Evolutionary conservation across 2,329 filamentous ascomycete species (phyloP).

Genomic region (Claviceps sp.): DNA sequence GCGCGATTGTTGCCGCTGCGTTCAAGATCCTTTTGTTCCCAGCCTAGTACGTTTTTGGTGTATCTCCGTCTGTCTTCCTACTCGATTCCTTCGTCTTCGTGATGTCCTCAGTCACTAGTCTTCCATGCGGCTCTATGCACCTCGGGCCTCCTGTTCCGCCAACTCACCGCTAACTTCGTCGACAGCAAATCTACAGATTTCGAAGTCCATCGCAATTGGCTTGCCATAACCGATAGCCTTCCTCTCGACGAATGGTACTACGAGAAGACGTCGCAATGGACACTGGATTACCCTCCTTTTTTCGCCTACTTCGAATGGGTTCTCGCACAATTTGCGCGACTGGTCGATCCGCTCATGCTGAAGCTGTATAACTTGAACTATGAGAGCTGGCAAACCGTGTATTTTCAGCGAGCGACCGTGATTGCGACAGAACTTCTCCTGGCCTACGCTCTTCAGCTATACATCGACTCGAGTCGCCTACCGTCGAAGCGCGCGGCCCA

Average conservation of each 20-base stretch:
- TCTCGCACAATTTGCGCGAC: constrained; percentile 66
- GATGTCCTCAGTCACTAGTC: neutral
- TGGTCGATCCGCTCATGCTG: constrained; percentile 71
- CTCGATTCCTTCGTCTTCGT: neutral
- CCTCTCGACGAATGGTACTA: constrained; percentile 87
- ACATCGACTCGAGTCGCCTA: constrained; percentile 56
- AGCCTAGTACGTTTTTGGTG: constrained; percentile 60
- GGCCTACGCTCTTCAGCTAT: constrained; percentile 69
- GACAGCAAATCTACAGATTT: constrained; percentile 95
- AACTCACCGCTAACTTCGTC: neutral
- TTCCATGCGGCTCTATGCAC: neutral
- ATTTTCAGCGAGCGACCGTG: constrained; percentile 85
- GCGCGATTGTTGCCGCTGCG: constrained; percentile 71
- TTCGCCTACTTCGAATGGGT: constrained; percentile 96
- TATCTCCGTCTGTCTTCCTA: no score
- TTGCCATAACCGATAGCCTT: constrained; percentile 85
- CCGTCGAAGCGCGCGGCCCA: constrained; percentile 63
- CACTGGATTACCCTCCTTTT: constrained; percentile 94
- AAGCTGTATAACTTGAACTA: constrained; percentile 69
- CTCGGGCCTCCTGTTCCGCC: neutral
- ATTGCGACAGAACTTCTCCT: constrained; percentile 75
- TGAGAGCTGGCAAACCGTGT: constrained; percentile 85
- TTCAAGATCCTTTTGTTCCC: constrained; percentile 89
- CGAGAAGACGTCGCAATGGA: constrained; percentile 98
- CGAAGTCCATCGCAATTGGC: constrained; percentile 97